Conservation (phyloP, 176 grass and related monocot genomes). For the barley (Hordeum vulgare) region MorexV3_pseudomolecules_assembly NC_058523.1:387291243-387291742, state of each 20-base stretch:
- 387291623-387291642: conserved; percentile 56
- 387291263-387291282: background rate
- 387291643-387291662: conserved; percentile 92
- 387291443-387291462: conserved; percentile 96
- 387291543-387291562: conserved; percentile 58
- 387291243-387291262: background rate
- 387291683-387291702: conserved; percentile 88
- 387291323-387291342: too few relatives aligned
- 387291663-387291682: conserved; percentile 68
- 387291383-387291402: conserved; percentile 5
- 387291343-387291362: too few relatives aligned
- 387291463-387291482: conserved; percentile 61
- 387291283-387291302: background rate
- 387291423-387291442: conserved; percentile 19
- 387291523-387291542: conserved; percentile 91
- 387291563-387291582: conserved; percentile 75
- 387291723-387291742: conserved; percentile 49
- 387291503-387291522: conserved; percentile 87
- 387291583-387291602: conserved; percentile 69
- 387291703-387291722: conserved; percentile 87
- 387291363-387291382: background rate
- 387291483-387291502: conserved; percentile 72
- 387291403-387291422: background rate
- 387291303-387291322: background rate
- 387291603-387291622: conserved; percentile 61